Conservation (phyloP, 805 yeast genomes). For the Ogataea allantospora region DNA sequence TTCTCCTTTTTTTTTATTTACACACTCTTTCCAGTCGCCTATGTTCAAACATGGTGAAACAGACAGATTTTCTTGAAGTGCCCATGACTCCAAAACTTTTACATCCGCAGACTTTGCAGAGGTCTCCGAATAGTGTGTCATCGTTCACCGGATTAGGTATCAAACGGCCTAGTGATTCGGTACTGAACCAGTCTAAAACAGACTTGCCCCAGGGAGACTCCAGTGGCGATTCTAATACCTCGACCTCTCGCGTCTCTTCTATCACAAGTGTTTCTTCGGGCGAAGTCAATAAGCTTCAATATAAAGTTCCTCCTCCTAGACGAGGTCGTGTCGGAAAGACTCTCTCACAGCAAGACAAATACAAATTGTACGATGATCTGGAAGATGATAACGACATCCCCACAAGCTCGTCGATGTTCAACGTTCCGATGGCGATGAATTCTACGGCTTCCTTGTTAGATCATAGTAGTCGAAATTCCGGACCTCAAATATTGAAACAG, state of each 20-base stretch:
- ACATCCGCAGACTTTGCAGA: constrained; percentile 28
- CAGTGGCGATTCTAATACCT: constrained; percentile 12
- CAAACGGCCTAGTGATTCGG: constrained; percentile 31
- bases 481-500: constrained; percentile 24
- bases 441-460: constrained; percentile 33
- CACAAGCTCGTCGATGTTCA: constrained; percentile 45
- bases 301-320: constrained; percentile 8
- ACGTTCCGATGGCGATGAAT: constrained; percentile 48
- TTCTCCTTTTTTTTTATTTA: constrained; percentile 4
- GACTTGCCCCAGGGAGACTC: constrained; percentile 7
- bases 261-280: constrained; percentile 25
- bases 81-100: constrained; percentile 24
- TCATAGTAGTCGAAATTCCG: constrained; percentile 15
- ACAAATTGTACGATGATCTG: constrained; percentile 31
- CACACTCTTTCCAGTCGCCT: constrained; percentile 3
- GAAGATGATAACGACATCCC: constrained; percentile 37
- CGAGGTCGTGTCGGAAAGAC: constrained; percentile 9
- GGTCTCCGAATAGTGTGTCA: constrained; percentile 4
- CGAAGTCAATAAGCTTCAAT: constrained; percentile 14
- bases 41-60: constrained; percentile 5
- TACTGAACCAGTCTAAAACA: constrained; percentile 2
- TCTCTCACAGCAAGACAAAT: constrained; percentile 27
- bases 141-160: constrained; percentile 26
- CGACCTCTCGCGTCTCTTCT: constrained; percentile 25
- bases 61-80: constrained; percentile 23